Conservation (phyloP, 768 basidiomycete genomes). For the Floccularia luteovirens region DNA sequence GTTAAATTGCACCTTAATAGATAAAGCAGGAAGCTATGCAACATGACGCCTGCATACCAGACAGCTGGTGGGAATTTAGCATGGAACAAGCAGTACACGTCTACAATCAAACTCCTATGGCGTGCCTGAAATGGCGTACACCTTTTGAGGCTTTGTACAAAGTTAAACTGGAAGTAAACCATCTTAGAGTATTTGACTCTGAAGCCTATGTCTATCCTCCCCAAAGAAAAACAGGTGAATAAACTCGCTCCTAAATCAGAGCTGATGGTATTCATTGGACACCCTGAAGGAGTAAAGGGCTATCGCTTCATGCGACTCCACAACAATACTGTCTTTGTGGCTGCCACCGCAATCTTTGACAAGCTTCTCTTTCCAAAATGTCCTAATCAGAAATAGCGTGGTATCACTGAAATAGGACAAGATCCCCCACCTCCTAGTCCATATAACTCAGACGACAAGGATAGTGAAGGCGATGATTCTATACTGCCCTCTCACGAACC, state of each 20-base stretch:
- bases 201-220: neutral
- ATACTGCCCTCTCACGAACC: neutral
- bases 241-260: neutral
- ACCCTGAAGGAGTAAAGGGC: neutral
- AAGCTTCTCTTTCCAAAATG: conserved; percentile 1
- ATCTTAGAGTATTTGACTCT: neutral
- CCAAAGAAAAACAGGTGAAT: neutral
- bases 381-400: neutral
- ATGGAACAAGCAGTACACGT: neutral
- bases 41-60: conserved; percentile 4
- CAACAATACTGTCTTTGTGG: neutral
- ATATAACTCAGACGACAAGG: too few relatives aligned
- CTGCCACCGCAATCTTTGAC: neutral
- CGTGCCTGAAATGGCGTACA: neutral
- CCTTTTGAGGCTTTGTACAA: neutral
- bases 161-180: neutral
- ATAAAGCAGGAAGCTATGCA: conserved; percentile 6
- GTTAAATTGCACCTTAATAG: conserved; percentile 5
- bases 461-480: neutral
- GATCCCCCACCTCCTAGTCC: neutral
- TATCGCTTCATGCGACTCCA: neutral
- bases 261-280: neutral
- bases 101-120: neutral
- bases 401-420: neutral
- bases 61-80: too few relatives aligned